phyloP scores from a whole-genome alignment of 148 eudicot species.

The Camellia granthamiana region DNA sequence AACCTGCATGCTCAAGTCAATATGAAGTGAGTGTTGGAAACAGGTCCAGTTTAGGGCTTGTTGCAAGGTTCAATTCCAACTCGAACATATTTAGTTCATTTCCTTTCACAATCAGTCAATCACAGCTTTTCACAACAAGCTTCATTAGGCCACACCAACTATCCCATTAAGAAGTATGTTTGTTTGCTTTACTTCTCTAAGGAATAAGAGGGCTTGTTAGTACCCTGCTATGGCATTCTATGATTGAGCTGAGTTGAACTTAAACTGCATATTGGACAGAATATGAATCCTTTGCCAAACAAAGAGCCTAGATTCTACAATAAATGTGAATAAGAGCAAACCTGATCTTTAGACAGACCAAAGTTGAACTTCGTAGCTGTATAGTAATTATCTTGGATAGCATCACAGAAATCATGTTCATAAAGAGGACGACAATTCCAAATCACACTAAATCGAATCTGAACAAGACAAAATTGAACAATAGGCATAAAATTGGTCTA shows the following conservation, averaged over 20 bases:
- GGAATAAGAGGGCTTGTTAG: too few relatives aligned
- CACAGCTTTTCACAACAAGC: too few relatives aligned
- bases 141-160: too few relatives aligned
- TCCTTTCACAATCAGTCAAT: too few relatives aligned
- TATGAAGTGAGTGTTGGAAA: too few relatives aligned
- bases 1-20: constrained; percentile 13
- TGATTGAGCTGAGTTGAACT: too few relatives aligned
- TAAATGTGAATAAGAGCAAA: constrained; percentile 4
- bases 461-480: not conserved
- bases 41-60: too few relatives aligned
- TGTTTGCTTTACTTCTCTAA: too few relatives aligned
- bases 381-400: constrained; percentile 32
- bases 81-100: too few relatives aligned
- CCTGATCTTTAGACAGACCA: constrained; percentile 36
- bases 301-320: not conserved
- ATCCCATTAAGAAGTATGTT: too few relatives aligned
- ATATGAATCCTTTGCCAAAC: not conserved
- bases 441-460: constrained; percentile 28
- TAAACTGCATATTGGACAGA: not conserved
- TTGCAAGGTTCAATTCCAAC: too few relatives aligned
- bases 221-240: too few relatives aligned
- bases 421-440: constrained; percentile 28
- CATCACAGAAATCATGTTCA: constrained; percentile 27
- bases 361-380: constrained; percentile 23
- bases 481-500: not conserved